These are phyloP conservation scores for Coniferiporia sulphurascens DNA, from an alignment of 1,284 basidiomycete genomes.

Conservation along the genomic window DNA sequence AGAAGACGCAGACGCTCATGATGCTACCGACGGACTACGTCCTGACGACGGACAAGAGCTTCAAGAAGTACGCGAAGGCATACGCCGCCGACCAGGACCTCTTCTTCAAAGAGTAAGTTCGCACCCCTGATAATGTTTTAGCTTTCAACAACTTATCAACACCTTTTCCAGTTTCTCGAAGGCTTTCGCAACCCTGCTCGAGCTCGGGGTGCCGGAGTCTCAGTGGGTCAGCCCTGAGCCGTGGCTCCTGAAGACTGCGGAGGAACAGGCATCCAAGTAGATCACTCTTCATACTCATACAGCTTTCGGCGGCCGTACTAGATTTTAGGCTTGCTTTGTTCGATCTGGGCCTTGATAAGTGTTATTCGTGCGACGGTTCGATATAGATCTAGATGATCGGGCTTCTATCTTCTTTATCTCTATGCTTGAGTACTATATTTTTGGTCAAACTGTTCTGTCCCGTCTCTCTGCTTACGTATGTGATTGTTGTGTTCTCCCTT, in stretches of 20 bases:
- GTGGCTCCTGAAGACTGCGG: slow-evolving; percentile 57
- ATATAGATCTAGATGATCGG: too few species aligned
- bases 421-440: too few species aligned
- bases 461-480: too few species aligned
- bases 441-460: too few species aligned
- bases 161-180: slow-evolving; percentile 57
- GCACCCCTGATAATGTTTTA: background rate
- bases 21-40: slow-evolving; percentile 92
- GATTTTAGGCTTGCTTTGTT: too few species aligned
- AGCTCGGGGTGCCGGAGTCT: slow-evolving; percentile 80
- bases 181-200: slow-evolving; percentile 73
- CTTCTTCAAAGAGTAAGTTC: slow-evolving; percentile 85
- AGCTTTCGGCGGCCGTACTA: too few species aligned
- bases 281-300: too few species aligned
- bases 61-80: slow-evolving; percentile 79
- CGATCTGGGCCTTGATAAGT: too few species aligned
- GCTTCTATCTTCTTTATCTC: too few species aligned
- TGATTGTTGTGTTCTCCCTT: too few species aligned
- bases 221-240: slow-evolving; percentile 70
- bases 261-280: slow-evolving; percentile 7
- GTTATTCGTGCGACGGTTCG: too few species aligned
- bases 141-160: slow-evolving; percentile 6
- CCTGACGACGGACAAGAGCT: slow-evolving; percentile 80
- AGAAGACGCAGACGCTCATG: slow-evolving; percentile 86
- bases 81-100: slow-evolving; percentile 81